Base-by-base conservation (phyloP, 75 land plant species). In the Isoetes taiwanensis region DNA sequence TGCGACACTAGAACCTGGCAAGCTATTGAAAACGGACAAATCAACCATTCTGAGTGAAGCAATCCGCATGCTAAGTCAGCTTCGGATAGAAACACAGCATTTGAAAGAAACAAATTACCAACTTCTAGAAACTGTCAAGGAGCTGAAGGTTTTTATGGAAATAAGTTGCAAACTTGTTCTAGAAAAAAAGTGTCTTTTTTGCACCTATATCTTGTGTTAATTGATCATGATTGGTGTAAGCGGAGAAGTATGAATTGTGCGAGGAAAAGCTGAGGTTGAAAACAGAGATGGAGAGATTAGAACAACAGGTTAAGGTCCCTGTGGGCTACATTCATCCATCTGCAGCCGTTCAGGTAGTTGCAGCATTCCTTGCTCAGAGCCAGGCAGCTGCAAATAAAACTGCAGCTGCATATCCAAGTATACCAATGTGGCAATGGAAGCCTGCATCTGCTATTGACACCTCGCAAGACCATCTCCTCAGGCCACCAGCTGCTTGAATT, bases 31-130 rank as follows among this genome's bases (percentile, higher is more conserved):
- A 67, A 57, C 70, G 34, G 82, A 85, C 32, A 85, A 82, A 63
- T 52, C 69, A 29, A 73, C 71, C 2, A 68, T 85, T 38, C 69
- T 85, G 14, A 54, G 57, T 64, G 90, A 85, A 66, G 82, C 90
- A 10, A 58, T 67, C 31, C 70, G 73, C 39, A 37, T 71, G 30
- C 19, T 85, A 39, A 73, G 39, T 30, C 90, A 85, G 60, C 69
- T 85, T 1, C 78, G 71, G 33, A 35, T 28, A 32, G 86, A 85
- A 52, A 60, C 72, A 25, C 58, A 71, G 55, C 73, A 78, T 34
- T 74, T 78, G 4, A 73, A 82, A 62, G 76, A 74, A 14, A 40
- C 64, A 57, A 85, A 82, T 69, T 76, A 76, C 46, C 66, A 62
- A 56, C 73, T 85, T 16, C 72, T 52, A 24, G 75, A 73, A 25